These are phyloP conservation scores for Aspergillus tamarii DNA, from an alignment of 2,329 filamentous ascomycete species.

Conservation along the genomic window DNA sequence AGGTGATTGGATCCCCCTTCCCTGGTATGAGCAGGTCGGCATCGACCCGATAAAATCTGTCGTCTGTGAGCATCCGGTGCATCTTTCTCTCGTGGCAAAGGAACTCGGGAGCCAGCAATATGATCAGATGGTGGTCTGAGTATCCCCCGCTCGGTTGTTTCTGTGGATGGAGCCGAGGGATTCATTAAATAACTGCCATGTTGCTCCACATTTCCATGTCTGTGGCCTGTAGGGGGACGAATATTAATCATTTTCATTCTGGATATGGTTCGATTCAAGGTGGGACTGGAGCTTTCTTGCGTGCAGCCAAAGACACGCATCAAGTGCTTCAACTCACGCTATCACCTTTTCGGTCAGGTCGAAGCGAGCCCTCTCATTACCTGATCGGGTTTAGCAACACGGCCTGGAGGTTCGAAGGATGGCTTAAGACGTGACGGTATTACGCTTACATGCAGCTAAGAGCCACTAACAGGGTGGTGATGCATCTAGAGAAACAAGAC, in stretches of 20 bases:
- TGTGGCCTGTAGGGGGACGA: background rate
- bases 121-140: background rate
- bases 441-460: slow-evolving; percentile 1
- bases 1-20: slow-evolving; percentile 45
- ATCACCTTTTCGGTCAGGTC: slow-evolving; percentile 8
- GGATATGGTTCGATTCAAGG: background rate
- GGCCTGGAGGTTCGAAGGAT: background rate
- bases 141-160: background rate
- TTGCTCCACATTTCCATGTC: background rate
- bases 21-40: slow-evolving; percentile 53
- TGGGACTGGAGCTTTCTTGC: background rate
- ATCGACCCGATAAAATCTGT: slow-evolving; percentile 15
- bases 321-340: background rate
- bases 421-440: slow-evolving; percentile 5
- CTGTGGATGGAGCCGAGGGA: background rate
- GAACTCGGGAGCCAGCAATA: background rate
- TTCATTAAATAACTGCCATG: background rate
- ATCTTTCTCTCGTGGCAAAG: background rate
- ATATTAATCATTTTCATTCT: background rate
- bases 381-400: slow-evolving; percentile 2
- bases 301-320: background rate
- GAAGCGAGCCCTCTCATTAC: slow-evolving; percentile 8
- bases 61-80: slow-evolving; percentile 7
- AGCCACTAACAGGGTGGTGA: slow-evolving; percentile 6
- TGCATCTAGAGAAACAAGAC: slow-evolving; percentile 3